Conservation (phyloP, 805 yeast genomes). For the Saccharomycopsis malanga region DNA sequence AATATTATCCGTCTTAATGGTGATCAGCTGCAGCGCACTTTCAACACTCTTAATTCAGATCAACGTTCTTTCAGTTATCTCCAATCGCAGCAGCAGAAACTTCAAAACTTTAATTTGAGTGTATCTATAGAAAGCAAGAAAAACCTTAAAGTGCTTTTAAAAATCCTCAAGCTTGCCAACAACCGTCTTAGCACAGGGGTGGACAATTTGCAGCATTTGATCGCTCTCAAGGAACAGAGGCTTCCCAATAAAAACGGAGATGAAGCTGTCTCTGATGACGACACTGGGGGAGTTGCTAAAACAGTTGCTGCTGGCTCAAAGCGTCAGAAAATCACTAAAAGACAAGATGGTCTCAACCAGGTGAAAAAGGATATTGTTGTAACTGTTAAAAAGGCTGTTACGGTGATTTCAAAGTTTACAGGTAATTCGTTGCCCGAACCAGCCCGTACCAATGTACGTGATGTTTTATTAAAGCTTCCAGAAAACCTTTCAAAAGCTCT, state of each 20-base stretch:
- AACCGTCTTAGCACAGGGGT: constrained; percentile 66
- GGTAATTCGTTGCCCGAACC: constrained; percentile 71
- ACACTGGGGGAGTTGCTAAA: constrained; percentile 25
- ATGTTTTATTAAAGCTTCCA: constrained; percentile 70
- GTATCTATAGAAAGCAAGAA: constrained; percentile 67
- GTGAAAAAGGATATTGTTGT: constrained; percentile 78
- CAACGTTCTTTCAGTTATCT: constrained; percentile 5
- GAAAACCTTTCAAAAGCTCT: constrained; percentile 50
- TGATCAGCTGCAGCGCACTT: no score
- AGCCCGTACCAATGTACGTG: constrained; percentile 74
- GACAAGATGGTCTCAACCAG: constrained; percentile 28
- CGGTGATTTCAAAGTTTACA: constrained; percentile 77
- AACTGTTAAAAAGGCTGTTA: constrained; percentile 83
- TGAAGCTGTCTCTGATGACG: constrained; percentile 23
- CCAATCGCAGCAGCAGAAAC: constrained; percentile 18
- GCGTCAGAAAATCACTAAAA: constrained; percentile 1
- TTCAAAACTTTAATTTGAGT: constrained; percentile 24
- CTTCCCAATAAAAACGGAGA: constrained; percentile 21
- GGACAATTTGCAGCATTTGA: constrained; percentile 48
- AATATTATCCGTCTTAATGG: not conserved
- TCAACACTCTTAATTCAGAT: constrained; percentile 1
- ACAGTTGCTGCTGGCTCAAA: constrained; percentile 22
- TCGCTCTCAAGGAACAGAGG: constrained; percentile 39
- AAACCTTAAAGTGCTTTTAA: constrained; percentile 70
- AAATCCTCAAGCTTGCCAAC: constrained; percentile 74